phyloP scores from a whole-genome alignment of 2,329 filamentous ascomycete species.

The Rhexocercosporidium sp. region DNA sequence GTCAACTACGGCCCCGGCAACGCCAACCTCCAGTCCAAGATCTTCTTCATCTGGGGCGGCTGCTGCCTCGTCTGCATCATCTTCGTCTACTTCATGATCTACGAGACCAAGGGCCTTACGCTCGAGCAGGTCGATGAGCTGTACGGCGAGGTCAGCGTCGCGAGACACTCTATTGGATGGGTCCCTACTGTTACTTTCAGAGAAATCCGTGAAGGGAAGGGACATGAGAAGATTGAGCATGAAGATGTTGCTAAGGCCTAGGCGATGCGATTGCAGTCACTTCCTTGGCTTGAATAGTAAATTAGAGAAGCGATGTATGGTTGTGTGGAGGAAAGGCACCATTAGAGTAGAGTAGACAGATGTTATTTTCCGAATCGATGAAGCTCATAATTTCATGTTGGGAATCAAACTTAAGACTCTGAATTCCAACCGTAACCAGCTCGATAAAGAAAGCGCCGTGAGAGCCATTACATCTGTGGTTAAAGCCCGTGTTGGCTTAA shows the following conservation, averaged over 20 bases:
- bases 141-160: constrained; percentile 71
- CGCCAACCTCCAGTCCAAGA: constrained; percentile 74
- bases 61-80: constrained; percentile 73
- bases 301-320: too few relatives aligned
- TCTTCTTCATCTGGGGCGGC: constrained; percentile 80
- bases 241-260: background rate
- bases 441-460: too few relatives aligned
- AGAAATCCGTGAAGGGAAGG: constrained; percentile 23
- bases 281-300: background rate
- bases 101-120: constrained; percentile 84
- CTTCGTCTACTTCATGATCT: constrained; percentile 80
- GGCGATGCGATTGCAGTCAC: background rate
- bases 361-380: too few relatives aligned
- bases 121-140: constrained; percentile 85
- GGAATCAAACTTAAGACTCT: too few relatives aligned
- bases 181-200: constrained; percentile 41
- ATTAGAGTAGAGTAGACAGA: too few relatives aligned
- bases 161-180: constrained; percentile 61
- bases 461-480: too few relatives aligned
- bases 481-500: too few relatives aligned
- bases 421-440: too few relatives aligned
- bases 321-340: too few relatives aligned
- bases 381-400: too few relatives aligned
- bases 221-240: constrained; percentile 7
- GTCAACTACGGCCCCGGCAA: constrained; percentile 74